Base-by-base conservation (phyloP, 768 basidiomycete genomes). In the Rhizopogon vinicolor region DNA sequence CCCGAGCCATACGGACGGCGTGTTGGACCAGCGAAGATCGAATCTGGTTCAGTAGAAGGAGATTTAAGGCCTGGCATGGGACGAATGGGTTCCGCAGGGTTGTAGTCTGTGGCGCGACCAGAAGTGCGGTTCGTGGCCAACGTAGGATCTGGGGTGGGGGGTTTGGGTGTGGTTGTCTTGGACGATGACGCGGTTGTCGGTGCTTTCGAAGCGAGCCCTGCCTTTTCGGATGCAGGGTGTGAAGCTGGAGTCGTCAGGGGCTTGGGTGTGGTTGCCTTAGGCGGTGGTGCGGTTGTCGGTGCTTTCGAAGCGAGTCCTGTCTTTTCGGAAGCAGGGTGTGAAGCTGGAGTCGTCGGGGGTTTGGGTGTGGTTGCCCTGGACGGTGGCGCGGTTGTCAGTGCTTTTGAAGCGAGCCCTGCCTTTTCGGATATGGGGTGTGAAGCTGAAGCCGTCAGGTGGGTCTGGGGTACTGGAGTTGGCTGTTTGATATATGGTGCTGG, bases 111-210 rank as follows among this genome's bases (percentile, higher is more conserved):
- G 33, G 25, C 28, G 13, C 22, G 41, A 33, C 14, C 18, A 3
- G 55, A 44, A 19, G 46, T 63, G 61, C 8, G 48, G 25, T 42
- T 55, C 59, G 44, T 35, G 9, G 28, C 53, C 43, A n/a, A 19
- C 33, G 46, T 48, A 22, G 35, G 33, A 49, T 14, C 46, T 49
- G 48, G 35, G 19, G 19, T 49, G 14, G 35, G 22, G 22, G 48
- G 37, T 37, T 22, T 49, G 3, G 31, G 45, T 33, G 48, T 49
- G 14, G 8, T 35, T 16, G 35, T 16, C 19, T 35, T 49, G 14
- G 48, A 37, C 8, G 14, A 22, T 33, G 33, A 18, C 8, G 9
- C 35, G 1, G 35, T 19, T 12, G 37, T 9, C 2, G 35, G 48
- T 16, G 48, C 25, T 16, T 35, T 22, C 10, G 46, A 48, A 22